phyloP scores from a whole-genome alignment of 2,329 filamentous ascomycete genomes.

The Exserohilum turcica region DNA sequence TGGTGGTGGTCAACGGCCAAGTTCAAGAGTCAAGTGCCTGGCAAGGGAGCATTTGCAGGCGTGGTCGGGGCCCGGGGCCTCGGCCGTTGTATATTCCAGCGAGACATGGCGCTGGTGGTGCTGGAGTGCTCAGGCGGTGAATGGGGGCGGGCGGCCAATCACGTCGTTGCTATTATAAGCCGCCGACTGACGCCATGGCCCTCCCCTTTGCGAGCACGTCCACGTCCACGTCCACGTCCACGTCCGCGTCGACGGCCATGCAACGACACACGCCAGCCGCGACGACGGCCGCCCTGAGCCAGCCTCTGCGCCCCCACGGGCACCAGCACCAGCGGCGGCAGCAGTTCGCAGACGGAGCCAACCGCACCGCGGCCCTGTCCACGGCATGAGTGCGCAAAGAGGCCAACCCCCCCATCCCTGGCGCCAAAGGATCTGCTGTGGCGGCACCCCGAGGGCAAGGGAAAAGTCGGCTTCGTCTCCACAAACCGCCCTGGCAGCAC shows the following conservation, averaged over 20 bases:
- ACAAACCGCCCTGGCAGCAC: conserved; percentile 12
- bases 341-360: background rate
- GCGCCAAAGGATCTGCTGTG: conserved; percentile 10
- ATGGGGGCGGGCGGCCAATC: conserved; percentile 28
- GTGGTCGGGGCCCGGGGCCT: conserved; percentile 21
- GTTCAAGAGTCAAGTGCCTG: conserved; percentile 24
- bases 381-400: background rate
- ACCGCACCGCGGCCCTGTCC: too few relatives aligned
- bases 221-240: too few relatives aligned
- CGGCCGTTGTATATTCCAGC: conserved; percentile 26
- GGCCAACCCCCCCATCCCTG: background rate
- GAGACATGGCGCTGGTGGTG: conserved; percentile 23
- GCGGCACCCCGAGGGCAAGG: conserved; percentile 20
- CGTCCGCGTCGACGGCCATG: too few relatives aligned
- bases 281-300: background rate
- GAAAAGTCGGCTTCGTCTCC: conserved; percentile 12
- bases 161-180: conserved; percentile 29
- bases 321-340: too few relatives aligned
- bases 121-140: conserved; percentile 26
- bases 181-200: conserved; percentile 17
- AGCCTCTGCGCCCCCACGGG: background rate
- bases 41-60: conserved; percentile 24
- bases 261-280: conserved; percentile 1
- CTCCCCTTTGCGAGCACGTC: conserved; percentile 12
- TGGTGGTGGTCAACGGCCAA: conserved; percentile 19